Percentiles rank a stretch among this genome's conserved stretches.
Evolutionary conservation across 2,329 filamentous ascomycete genomes (phyloP).

Genomic region (Apiospora koreana): DNA sequence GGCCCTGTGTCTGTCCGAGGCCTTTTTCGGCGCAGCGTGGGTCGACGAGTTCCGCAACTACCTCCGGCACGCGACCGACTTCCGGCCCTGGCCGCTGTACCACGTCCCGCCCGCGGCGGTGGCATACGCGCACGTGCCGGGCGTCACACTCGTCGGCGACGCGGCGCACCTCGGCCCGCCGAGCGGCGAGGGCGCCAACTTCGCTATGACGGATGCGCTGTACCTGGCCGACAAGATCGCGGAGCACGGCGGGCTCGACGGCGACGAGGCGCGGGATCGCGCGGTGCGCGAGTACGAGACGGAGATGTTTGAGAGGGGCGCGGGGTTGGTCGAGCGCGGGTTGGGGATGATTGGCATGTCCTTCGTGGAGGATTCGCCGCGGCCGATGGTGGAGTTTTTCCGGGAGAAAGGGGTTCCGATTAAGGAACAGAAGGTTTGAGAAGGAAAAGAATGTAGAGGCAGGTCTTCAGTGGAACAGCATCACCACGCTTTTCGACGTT

Average conservation of each 20-base stretch:
- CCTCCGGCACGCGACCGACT: constrained; percentile 17
- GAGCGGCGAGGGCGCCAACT: constrained; percentile 50
- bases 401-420: neutral
- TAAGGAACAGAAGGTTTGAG: neutral
- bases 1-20: neutral
- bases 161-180: constrained; percentile 48
- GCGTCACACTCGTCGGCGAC: constrained; percentile 50
- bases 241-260: neutral
- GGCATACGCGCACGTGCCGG: constrained; percentile 37
- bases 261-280: neutral
- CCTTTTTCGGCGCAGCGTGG: constrained; percentile 15
- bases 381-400: neutral
- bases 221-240: constrained; percentile 33
- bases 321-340: neutral
- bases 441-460: rapidly evolving
- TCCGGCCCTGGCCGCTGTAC: constrained; percentile 27
- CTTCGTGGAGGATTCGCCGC: neutral
- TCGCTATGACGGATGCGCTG: constrained; percentile 46
- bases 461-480: no score
- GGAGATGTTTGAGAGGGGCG: neutral
- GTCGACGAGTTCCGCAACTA: constrained; percentile 16
- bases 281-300: neutral
- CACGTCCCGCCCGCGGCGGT: constrained; percentile 16
- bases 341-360: neutral
- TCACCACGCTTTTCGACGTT: no score